Conservation (phyloP, 306 rosid genomes). For the Glycine soja region DNA sequence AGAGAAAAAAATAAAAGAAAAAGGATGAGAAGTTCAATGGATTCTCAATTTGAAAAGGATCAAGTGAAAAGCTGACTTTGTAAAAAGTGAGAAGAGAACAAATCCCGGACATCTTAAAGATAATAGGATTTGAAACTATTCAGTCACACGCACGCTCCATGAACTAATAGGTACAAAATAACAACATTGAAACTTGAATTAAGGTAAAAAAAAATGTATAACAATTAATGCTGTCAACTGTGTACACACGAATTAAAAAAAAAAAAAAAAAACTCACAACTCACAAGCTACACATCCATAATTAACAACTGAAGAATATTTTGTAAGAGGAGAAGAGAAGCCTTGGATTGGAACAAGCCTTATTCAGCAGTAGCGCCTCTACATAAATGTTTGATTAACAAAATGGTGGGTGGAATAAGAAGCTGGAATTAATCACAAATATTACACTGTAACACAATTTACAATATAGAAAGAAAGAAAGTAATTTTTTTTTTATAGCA, state of each 20-base stretch:
- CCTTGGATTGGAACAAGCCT: slow-evolving; percentile 46
- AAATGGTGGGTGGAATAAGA: slow-evolving; percentile 41
- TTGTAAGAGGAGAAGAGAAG: slow-evolving; percentile 29
- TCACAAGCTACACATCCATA: slow-evolving; percentile 45
- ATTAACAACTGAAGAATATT: slow-evolving; percentile 38
- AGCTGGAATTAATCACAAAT: slow-evolving; percentile 55
- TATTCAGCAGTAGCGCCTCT: slow-evolving; percentile 53
- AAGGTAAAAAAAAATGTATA: slow-evolving; percentile 14
- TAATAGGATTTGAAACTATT: slow-evolving; percentile 49
- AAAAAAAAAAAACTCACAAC: not conserved
- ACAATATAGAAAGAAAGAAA: slow-evolving; percentile 53
- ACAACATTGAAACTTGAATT: not conserved
- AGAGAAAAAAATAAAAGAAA: slow-evolving; percentile 31
- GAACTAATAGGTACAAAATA: slow-evolving; percentile 34
- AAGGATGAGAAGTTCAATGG: slow-evolving; percentile 46
- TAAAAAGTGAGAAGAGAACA: slow-evolving; percentile 37
- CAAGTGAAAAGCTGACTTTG: slow-evolving; percentile 43
- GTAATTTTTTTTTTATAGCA: slow-evolving; percentile 47
- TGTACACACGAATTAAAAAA: slow-evolving; percentile 42
- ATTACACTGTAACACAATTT: slow-evolving; percentile 57
- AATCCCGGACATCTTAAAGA: slow-evolving; percentile 51
- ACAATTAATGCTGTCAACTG: slow-evolving; percentile 33
- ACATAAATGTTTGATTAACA: slow-evolving; percentile 48
- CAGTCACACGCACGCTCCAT: slow-evolving; percentile 43
- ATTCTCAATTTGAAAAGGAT: slow-evolving; percentile 53